phyloP scores from a whole-genome alignment of 768 basidiomycete species.

The Termitomyces sp. region DNA sequence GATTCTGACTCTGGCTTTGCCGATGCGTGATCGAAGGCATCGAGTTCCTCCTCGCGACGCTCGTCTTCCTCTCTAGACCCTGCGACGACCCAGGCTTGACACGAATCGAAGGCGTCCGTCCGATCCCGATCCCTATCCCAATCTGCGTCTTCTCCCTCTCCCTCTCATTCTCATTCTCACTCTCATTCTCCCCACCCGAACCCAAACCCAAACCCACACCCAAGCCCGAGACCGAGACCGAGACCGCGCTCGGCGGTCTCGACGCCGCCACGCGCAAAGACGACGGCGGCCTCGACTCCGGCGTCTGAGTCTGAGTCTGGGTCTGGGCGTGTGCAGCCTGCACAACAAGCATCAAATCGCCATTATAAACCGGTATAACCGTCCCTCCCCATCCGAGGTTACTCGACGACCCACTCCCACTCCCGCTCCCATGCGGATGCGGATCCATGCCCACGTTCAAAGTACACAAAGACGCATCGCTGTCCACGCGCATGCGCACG shows the following conservation, averaged over 20 bases:
- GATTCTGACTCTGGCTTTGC: too few relatives aligned
- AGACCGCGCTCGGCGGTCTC: slow-evolving; percentile 68
- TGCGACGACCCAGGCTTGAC: slow-evolving; percentile 68
- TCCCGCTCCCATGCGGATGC: too few relatives aligned
- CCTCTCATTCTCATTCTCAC: too few relatives aligned
- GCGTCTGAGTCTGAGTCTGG: slow-evolving; percentile 27
- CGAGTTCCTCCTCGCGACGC: slow-evolving; percentile 68
- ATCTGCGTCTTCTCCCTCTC: slow-evolving; percentile 21
- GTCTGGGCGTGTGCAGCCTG: slow-evolving; percentile 39
- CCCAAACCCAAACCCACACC: too few relatives aligned
- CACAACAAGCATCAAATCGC: slow-evolving; percentile 68
- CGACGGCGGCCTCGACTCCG: slow-evolving; percentile 48
- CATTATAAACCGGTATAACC: slow-evolving; percentile 66
- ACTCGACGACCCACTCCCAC: too few relatives aligned
- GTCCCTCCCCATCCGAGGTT: slow-evolving; percentile 56
- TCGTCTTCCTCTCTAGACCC: slow-evolving; percentile 71
- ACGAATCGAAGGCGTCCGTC: slow-evolving; percentile 70
- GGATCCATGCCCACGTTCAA: too few relatives aligned
- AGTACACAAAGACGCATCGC: too few relatives aligned
- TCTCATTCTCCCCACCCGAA: slow-evolving; percentile 27
- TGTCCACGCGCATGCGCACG: too few relatives aligned
- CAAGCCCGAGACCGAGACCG: slow-evolving; percentile 45
- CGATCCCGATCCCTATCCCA: slow-evolving; percentile 23
- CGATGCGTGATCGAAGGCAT: slow-evolving; percentile 70
- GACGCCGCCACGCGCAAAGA: slow-evolving; percentile 63